Base-by-base conservation (phyloP, 1,284 basidiomycete species). In the Hemileccinum hortonii region DNA sequence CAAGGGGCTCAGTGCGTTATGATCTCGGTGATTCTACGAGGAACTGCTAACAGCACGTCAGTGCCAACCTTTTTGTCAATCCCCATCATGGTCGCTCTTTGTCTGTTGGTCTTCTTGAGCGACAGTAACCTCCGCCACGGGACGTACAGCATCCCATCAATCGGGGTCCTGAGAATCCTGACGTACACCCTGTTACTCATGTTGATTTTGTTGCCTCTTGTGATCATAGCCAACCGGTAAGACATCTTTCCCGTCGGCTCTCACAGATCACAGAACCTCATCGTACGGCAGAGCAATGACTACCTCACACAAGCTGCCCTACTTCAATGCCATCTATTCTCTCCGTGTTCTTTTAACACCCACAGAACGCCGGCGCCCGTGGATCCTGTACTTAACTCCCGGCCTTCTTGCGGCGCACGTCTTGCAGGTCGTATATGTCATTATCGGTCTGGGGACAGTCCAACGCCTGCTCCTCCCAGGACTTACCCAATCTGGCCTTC, bases 371-470 rank as follows among this genome's bases (percentile, higher is more conserved):
- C 80, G 83, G 36, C 80, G 79, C 22, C 93, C 92, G 4, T 91
- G 87, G 85, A 77, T 85, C 29, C 71, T 95, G 36, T 95, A 92
- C 69, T 65, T 90, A 46, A 93, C 92, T 0, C 93, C 92, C 0
- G 92, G 92, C 18, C 79, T 95, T 24, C 79, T 94, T 53, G 73
- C 80, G 3, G 77, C 86, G 0, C 83, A 91, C 61, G 74, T 83
- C 33, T 59, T 82, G 21, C 89, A 92, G 58, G 78, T 91, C 16
- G 65, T 76, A 8, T 86, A 87, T 58, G 78, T 87, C 50, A 81
- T 86, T 33, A 39, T 49, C n/a, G 73, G 86, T 47, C 75, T 91
- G 24, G 79, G 83, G 24, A 78, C 82, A 15, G 67, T 92, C 52
- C 84, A 89, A 45, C 75, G 79, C 26, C 60, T 86, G 40, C 75